Evolutionary conservation across 1,139 yeast species (phyloP).

Genomic region (Yamadazyma blattariae): DNA sequence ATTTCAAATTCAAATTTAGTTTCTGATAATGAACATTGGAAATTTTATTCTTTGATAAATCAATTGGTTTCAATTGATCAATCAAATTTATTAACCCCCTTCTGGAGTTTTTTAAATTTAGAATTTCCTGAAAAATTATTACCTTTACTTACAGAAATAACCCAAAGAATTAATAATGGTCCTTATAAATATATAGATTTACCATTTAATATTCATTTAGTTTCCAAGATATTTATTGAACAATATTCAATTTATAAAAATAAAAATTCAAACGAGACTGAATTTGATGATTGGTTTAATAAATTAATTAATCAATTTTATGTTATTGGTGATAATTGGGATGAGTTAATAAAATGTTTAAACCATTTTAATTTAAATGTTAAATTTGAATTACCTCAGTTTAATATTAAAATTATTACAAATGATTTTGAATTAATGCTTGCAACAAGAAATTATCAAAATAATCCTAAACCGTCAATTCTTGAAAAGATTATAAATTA

Average conservation of each 20-base stretch:
- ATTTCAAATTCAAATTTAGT: conserved; percentile 31
- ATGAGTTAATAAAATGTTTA: conserved; percentile 11
- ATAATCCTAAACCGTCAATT: conserved; percentile 13
- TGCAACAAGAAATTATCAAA: conserved; percentile 5
- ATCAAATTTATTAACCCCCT: conserved; percentile 9
- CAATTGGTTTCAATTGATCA: conserved; percentile 10
- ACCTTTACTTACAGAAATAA: conserved; percentile 68
- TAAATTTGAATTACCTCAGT: conserved; percentile 3
- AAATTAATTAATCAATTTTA: conserved; percentile 41
- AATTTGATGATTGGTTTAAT: conserved; percentile 48
- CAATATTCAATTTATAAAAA: conserved; percentile 39
- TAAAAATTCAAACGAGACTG: conserved; percentile 4
- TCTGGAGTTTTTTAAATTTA: conserved; percentile 11
- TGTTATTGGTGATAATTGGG: conserved; percentile 53
- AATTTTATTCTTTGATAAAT: conserved; percentile 28
- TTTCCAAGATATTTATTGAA: conserved; percentile 64
- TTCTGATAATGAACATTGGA: conserved; percentile 7
- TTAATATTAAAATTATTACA: conserved; percentile 10
- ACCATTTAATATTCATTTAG: conserved; percentile 60
- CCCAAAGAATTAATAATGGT: conserved; percentile 63
- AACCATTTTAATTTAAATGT: conserved; percentile 8
- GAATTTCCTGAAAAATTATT: conserved; percentile 28
- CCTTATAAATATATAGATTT: conserved; percentile 85
- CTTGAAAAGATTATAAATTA: conserved; percentile 38
- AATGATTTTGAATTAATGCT: conserved; percentile 14